A percentile compares a stretch with the other conserved stretches of the same genome.
These are phyloP conservation scores for Xerocomellus dryophilus DNA, from an alignment of 768 basidiomycete species.

Conservation along the genomic window DNA sequence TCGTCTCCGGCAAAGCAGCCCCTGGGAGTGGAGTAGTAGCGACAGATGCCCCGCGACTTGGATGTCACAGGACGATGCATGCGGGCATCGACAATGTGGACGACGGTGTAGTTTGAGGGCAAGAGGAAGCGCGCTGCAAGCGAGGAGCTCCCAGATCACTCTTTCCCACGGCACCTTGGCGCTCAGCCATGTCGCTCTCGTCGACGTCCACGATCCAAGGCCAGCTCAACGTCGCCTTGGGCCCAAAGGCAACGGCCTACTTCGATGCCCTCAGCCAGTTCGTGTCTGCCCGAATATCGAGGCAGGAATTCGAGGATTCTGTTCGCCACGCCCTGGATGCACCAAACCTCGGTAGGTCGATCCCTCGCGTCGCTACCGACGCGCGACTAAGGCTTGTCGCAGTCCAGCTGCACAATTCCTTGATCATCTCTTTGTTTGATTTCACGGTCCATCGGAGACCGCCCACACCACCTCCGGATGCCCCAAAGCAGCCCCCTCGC, in stretches of 20 bases:
- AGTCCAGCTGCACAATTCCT: conserved; percentile 82
- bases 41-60: conserved; percentile 68
- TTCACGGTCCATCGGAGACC: conserved; percentile 70
- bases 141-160: background rate
- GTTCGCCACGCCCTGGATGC: conserved; percentile 61
- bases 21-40: conserved; percentile 57
- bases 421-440: conserved; percentile 81
- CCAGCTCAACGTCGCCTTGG: conserved; percentile 61
- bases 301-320: conserved; percentile 72
- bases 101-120: background rate
- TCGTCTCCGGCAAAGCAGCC: conserved; percentile 67
- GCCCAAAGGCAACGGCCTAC: conserved; percentile 56
- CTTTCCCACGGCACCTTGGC: conserved; percentile 15
- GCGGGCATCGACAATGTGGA: conserved; percentile 20
- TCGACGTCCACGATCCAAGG: conserved; percentile 71
- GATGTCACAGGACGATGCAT: conserved; percentile 62
- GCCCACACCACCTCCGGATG: conserved; percentile 60
- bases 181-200: conserved; percentile 61
- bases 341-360: conserved; percentile 46
- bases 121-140: background rate
- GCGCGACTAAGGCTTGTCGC: conserved; percentile 10
- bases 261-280: conserved; percentile 65
- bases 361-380: background rate
- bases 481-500: conserved; percentile 60
- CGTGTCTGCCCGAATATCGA: conserved; percentile 63